Conservation (phyloP, 2,329 filamentous ascomycete genomes). For the Paraconiothyrium brasiliense region DNA sequence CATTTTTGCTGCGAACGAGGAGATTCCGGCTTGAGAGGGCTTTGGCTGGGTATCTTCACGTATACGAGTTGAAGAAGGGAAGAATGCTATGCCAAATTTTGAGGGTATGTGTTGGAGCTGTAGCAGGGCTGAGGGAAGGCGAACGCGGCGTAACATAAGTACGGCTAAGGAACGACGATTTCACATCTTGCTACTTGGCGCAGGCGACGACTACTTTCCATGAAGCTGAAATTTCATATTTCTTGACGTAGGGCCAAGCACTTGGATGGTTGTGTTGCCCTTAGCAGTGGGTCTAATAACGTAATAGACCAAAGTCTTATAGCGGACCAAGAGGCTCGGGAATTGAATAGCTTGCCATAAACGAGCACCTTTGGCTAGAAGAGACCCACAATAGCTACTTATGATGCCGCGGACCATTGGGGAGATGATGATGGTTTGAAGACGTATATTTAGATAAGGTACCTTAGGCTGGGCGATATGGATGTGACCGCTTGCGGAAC, state of each 20-base stretch:
- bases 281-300: constrained; percentile 13
- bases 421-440: background rate
- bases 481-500: background rate
- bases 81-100: background rate
- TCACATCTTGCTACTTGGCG: constrained; percentile 3
- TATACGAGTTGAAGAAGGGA: background rate
- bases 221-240: constrained; percentile 6
- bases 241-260: constrained; percentile 15
- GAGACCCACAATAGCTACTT: background rate
- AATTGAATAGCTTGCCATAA: background rate
- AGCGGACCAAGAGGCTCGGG: constrained; percentile 2
- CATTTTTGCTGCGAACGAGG: constrained; percentile 24
- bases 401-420: no score
- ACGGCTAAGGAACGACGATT: background rate
- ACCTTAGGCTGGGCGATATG: background rate
- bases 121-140: background rate
- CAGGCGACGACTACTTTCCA: constrained; percentile 9
- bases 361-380: background rate
- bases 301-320: constrained; percentile 3
- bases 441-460: background rate
- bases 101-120: background rate
- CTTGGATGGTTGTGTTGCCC: background rate
- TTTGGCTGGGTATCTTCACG: background rate
- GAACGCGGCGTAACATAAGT: constrained; percentile 5
- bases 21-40: constrained; percentile 1